These are phyloP conservation scores for Phyllostachys edulis DNA, from an alignment of 176 grass and related monocot genomes.

Conservation along the genomic window DNA sequence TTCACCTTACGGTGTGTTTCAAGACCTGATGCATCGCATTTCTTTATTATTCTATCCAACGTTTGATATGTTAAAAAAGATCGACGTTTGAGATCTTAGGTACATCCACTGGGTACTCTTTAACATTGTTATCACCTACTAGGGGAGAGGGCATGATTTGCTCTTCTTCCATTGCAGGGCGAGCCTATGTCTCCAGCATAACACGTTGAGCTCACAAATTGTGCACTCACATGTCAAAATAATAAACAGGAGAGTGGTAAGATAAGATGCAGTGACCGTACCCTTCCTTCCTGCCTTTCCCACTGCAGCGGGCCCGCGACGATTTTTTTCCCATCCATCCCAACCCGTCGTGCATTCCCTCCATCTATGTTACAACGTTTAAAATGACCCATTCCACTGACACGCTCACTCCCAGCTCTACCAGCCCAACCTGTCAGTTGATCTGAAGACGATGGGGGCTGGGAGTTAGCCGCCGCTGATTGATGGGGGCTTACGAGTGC, in stretches of 20 bases:
- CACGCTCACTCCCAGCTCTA: accelerated
- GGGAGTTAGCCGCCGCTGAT: too few relatives aligned
- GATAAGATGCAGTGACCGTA: neutral
- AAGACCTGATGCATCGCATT: too few relatives aligned
- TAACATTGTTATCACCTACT: neutral
- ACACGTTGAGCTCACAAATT: neutral
- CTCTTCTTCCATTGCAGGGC: neutral
- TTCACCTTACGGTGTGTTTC: neutral
- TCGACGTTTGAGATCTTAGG: neutral
- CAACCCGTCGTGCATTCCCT: neutral
- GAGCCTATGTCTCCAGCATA: neutral
- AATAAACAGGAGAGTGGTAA: neutral
- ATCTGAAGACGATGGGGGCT: neutral
- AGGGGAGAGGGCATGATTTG: neutral
- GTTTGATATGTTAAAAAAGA: too few relatives aligned
- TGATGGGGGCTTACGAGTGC: neutral
- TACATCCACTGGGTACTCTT: neutral
- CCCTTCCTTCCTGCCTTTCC: neutral
- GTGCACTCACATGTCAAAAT: neutral
- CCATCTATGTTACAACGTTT: too few relatives aligned
- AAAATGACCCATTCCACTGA: neutral
- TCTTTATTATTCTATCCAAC: too few relatives aligned
- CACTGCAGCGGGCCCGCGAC: neutral
- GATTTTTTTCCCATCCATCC: neutral
- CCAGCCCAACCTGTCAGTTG: neutral